Evolutionary conservation across 257 asterid species (phyloP), one percentile per base, ranked within the genome.

Genomic region (Dorcoceras hygrometricum): DNA sequence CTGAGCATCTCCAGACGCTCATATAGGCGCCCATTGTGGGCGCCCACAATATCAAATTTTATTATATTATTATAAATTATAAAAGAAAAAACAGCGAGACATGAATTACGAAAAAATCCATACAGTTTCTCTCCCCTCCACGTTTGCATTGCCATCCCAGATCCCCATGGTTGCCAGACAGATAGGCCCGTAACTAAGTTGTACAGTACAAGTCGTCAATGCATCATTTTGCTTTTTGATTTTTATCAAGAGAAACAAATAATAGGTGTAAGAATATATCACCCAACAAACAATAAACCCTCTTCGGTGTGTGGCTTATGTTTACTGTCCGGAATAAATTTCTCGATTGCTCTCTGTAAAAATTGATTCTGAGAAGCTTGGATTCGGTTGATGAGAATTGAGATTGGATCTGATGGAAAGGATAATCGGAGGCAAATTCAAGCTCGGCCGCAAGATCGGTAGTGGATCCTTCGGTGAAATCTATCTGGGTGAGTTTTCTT

Each of bases 391-490:
- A 70, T 78, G 81, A 50, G 71, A 63, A 36, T 65, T 72, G 76
- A 61, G 79, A 77, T 72, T 78, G 76, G 82, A 84, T 79, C 83
- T 74, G 75, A 91, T 91, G 98, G 98, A 91, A 71, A 78, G 96
- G 81, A 79, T 91, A 59, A 84, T 89, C 65, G 96, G 91, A 65
- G 90, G 96, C 60, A 91, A 87, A 85, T 91, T 77, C 83, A 91
- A 91, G 87, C 95, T 91, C 53, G 98, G 98, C 66, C 94, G 98
- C 51, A 91, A 91, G 83, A 91, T 91, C 87, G 98, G 98, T 4
- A 89, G 98, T 76, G 98, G 98, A 79, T 91, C 98, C 46, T 91
- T 91, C 63, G 98, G 98, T 32, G 95, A 91, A 81, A 91, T 91
- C 72, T 91, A 77, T 72, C 87, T 91, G 16, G 98, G 98, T 89